Evolutionary conservation across 306 rosid species (phyloP), one percentile per base, ranked within the genome.

Genomic region (Castanospermum australe): DNA sequence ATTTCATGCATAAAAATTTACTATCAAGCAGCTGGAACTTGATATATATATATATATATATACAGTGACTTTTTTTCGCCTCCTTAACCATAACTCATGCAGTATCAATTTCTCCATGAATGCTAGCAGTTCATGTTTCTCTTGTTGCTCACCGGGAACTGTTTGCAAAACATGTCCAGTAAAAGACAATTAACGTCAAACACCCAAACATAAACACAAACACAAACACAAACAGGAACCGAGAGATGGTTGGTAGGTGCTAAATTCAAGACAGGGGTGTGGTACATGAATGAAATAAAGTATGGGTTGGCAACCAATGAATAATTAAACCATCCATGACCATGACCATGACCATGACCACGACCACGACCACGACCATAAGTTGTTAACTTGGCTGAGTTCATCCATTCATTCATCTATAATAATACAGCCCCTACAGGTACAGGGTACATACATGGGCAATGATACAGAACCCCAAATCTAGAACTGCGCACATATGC

Each of bases 271-370:
- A 72, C 4, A 39, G 9, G 41, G 6, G 18, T 71, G 79, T 79
- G 83, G 83, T 71, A 79, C 83, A 71, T 65, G 68, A 28, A 81
- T 64, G 79, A 75, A 62, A 73, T 64, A 75, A 80, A 80, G 79
- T 17, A 73, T 80, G 75, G 84, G 75, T 18, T 14, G 42, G 67
- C 79, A 72, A 65, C 41, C 75, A 65, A 33, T 72, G 74, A 80
- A 72, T 73, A 64, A 72, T 72, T 72, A 54, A 72, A 30, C 41
- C 77, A 44, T 57, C 48, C 38, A 57, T 81, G 77, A 61, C 57
- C 77, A 67, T 67, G 76, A n/a, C n/a, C n/a, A n/a, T n/a, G n/a
- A n/a, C n/a, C n/a, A n/a, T n/a, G n/a, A n/a, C n/a, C n/a, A n/a
- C n/a, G n/a, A n/a, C n/a, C n/a, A n/a, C n/a, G n/a, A n/a, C 48